Conservation (phyloP, 306 rosid genomes). For the Lithocarpus polystachyus region DNA sequence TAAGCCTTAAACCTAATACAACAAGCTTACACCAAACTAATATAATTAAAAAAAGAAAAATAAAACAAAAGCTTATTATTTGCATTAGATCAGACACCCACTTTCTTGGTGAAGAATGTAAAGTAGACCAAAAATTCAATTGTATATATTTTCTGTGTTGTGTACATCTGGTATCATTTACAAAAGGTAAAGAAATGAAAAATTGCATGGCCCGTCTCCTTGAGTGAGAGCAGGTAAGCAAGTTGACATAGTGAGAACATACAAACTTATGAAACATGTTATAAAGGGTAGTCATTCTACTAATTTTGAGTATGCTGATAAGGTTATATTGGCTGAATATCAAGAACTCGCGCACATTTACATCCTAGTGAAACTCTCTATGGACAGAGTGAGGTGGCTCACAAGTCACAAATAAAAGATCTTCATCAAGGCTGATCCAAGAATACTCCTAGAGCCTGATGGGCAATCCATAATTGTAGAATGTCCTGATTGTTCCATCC, state of each 20-base stretch:
- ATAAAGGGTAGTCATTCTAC: constrained; percentile 23
- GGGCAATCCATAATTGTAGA: constrained; percentile 91
- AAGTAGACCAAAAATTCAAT: neutral
- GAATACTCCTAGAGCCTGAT: constrained; percentile 39
- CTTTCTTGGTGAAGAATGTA: neutral
- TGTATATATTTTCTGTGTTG: neutral
- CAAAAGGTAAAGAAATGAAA: constrained; percentile 4
- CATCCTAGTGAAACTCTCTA: no score
- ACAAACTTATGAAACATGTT: constrained; percentile 22
- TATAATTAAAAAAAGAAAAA: no score
- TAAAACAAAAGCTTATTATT: neutral
- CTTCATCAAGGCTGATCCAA: neutral
- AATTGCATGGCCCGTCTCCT: neutral
- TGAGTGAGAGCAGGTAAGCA: constrained; percentile 28
- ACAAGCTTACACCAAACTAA: no score
- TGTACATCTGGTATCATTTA: constrained; percentile 25
- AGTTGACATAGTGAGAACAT: constrained; percentile 21
- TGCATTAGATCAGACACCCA: neutral
- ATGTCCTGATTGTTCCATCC: constrained; percentile 76
- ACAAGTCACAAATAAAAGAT: neutral
- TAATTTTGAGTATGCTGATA: constrained; percentile 12
- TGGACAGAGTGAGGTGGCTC: no score
- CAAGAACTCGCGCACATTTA: no score
- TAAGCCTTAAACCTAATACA: no score
- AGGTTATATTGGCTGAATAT: neutral